Base-by-base conservation (phyloP, 768 basidiomycete genomes). In the Tricholoma bakamatsutake region DNA sequence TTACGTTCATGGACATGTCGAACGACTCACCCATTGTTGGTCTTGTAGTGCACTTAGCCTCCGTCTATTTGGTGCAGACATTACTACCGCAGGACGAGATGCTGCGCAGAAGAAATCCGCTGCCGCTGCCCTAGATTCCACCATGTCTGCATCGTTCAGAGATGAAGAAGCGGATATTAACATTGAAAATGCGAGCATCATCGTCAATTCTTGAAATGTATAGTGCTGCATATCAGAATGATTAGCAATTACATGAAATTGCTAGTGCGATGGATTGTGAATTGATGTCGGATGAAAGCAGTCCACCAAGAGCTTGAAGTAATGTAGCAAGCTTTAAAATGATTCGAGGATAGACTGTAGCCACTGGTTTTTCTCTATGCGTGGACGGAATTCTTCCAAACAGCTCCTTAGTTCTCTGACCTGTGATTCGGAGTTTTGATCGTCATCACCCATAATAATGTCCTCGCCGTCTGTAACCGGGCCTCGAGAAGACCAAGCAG, bases 341-440 rank as follows among this genome's bases (percentile, higher is more conserved):
- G 72, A 68, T 43, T 64, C 59, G 28, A 92, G 70, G 33, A 91
- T 66, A 24, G 80, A 79, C 62, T 82, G 79, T 50, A 89, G 71
- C 94, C 94, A 98, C 2, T 78, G 66, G 61, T 94, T 98, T 27
- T 70, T 76, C 64, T 94, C 88, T 43, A 98, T 82, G 52, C 77
- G 78, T 7, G 85, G 79, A 58, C 76, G 80, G 69, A 84, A 89
- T 60, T 80, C 71, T 13, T 83, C 82, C 11, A 91, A 79, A 59
- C 83, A 85, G 56, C 72, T 72, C 61, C 79, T 81, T 54, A 98
- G 66, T 45, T 76, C 71, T 49, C 69, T 75, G 31, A 87, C 63
- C 63, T 85, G 76, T 3, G 65, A 67, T 58, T 81, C 77, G 6
- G 70, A 55, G 50, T 67, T 62, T 17, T 61, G 57, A 21, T 68